These are phyloP conservation scores for Starmera dryadoides DNA, from an alignment of 805 yeast species.

Conservation along the genomic window DNA sequence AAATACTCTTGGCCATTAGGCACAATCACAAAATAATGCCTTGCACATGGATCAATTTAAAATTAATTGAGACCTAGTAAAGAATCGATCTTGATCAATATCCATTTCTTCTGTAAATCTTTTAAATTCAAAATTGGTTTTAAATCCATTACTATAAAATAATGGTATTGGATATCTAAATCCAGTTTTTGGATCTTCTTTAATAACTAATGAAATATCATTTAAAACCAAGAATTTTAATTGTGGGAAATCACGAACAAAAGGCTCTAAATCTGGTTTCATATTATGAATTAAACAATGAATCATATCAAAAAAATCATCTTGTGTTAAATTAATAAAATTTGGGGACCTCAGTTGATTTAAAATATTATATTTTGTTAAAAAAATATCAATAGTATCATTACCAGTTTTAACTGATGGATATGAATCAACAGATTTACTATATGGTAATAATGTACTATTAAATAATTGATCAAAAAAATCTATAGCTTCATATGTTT, in stretches of 20 bases:
- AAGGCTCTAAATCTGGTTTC: constrained; percentile 26
- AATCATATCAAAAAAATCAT: constrained; percentile 26
- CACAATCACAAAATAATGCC: no score
- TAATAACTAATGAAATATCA: constrained; percentile 28
- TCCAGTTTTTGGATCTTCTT: constrained; percentile 11
- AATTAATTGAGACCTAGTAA: not conserved
- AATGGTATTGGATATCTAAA: constrained; percentile 27
- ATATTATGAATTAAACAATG: constrained; percentile 32
- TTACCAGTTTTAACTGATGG: constrained; percentile 36
- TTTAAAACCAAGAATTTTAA: constrained; percentile 31
- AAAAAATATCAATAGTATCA: constrained; percentile 26
- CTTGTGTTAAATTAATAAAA: constrained; percentile 21
- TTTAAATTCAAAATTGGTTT: constrained; percentile 19
- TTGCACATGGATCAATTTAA: not conserved
- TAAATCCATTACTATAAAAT: constrained; percentile 25
- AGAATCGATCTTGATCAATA: not conserved
- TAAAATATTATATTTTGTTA: constrained; percentile 17
- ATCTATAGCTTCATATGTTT: constrained; percentile 26
- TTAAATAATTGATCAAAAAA: constrained; percentile 28
- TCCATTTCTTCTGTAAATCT: not conserved
- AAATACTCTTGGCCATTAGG: no score
- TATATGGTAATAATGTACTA: constrained; percentile 30
- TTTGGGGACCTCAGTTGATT: constrained; percentile 9
- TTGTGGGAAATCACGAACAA: constrained; percentile 24
- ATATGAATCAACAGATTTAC: constrained; percentile 34